Evolutionary conservation across 768 basidiomycete genomes (phyloP), one percentile per base, ranked within the genome.

Genomic region (Tremella fuciformis): DNA sequence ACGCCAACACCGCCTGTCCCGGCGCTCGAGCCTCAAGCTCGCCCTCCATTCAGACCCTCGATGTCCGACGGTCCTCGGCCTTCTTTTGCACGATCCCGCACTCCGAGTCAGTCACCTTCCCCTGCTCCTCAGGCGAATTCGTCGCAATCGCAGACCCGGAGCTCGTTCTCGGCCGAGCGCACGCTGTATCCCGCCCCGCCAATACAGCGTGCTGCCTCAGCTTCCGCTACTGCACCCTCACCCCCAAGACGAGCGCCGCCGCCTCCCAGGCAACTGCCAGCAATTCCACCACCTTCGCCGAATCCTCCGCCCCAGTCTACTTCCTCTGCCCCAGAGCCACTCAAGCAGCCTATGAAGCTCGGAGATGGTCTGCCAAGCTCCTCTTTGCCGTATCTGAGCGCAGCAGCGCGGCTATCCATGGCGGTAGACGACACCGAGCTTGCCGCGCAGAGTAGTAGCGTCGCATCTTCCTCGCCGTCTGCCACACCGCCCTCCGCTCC

Each of bases 101-200:
- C 58, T 2, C 58, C 58, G 3, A 19, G 22, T 22, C 22, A n/a
- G 42, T 6, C 22, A n/a, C 26, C n/a, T 24, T n/a, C 53, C 3
- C 15, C 42, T 8, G 22, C 42, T 6, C 42, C 42, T 8, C 42
- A n/a, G 15, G n/a, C 22, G 6, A 15, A 15, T 4, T 46, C 42
- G 42, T 18, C 42, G 6, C 38, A 55, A 8, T 42, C 26, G 16
- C 21, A 24, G 21, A 16, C 44, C 46, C 26, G 34, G 42, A 48
- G 16, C 19, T 24, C 42, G 4, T 64, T 60, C 29, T 58, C 62
- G 2, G 53, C 57, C 9, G 65, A 66, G n/a, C 41, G 70, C 26
- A 38, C 50, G 15, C 24, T 67, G 53, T 63, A 69, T 25, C 66
- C 69, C 13, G 60, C 63, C 9, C 65, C 63, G 9, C 62, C 68